phyloP scores from a whole-genome alignment of 306 rosid genomes.

The Quercus ilex region DNA sequence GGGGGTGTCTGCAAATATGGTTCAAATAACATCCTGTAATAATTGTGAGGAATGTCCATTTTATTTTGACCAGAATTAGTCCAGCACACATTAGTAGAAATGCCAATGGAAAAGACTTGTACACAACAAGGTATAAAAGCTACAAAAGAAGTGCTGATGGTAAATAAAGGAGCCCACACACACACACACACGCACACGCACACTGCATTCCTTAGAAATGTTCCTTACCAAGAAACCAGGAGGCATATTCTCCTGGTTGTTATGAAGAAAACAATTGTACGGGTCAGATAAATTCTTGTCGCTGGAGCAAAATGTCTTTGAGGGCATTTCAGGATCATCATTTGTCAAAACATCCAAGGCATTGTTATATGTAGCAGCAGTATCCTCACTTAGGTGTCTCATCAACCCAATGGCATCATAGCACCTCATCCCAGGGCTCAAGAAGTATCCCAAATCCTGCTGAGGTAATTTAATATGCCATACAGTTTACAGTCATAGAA shows the following conservation, averaged over 20 bases:
- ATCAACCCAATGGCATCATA: conserved; percentile 88
- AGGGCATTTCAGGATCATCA: conserved; percentile 55
- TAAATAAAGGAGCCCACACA: not conserved
- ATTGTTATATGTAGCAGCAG: conserved; percentile 68
- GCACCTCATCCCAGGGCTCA: conserved; percentile 86
- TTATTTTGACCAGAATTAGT: no score
- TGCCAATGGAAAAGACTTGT: not conserved
- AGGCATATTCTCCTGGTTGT: not conserved
- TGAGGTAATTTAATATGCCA: not conserved
- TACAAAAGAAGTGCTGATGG: not conserved
- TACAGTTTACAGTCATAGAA: not conserved
- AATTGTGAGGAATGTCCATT: not conserved
- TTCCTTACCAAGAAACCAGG: not conserved
- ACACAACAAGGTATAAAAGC: not conserved
- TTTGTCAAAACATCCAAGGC: conserved; percentile 67
- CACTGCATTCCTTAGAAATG: not conserved
- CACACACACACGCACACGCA: no score
- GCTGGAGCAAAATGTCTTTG: conserved; percentile 23
- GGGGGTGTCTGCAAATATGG: not conserved
- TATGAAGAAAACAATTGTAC: conserved; percentile 17
- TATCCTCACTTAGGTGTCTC: conserved; percentile 82
- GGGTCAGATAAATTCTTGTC: conserved; percentile 29
- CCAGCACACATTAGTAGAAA: not conserved
- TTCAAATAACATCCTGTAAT: not conserved
- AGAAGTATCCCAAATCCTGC: conserved; percentile 79